Evolutionary conservation across 176 grass and related monocot genomes (phyloP).

Genomic region (Carex parvula): DNA sequence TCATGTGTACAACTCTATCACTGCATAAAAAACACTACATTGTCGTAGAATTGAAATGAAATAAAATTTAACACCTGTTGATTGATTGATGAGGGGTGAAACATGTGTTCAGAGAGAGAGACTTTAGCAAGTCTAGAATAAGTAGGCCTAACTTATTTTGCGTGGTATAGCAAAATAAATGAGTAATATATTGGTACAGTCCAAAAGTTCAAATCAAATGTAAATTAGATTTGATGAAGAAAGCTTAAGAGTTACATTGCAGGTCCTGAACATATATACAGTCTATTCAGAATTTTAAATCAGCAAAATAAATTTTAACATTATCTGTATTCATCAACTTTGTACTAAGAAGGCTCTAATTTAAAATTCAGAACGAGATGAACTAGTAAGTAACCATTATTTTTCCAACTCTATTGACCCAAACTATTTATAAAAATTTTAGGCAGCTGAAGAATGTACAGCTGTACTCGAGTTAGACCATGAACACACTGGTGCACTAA

Average conservation of each 20-base stretch:
- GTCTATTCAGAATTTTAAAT: not conserved
- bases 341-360: not conserved
- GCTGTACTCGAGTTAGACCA: conserved; percentile 93
- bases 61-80: not conserved
- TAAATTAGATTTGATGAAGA: not conserved
- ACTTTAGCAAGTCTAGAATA: not conserved
- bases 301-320: not conserved
- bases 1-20: not conserved
- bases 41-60: not conserved
- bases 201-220: not conserved
- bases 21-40: not conserved
- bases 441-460: conserved; percentile 96
- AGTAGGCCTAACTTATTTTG: not conserved
- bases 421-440: not conserved
- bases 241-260: not conserved
- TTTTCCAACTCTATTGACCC: not conserved
- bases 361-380: not conserved
- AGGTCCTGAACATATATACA: not conserved
- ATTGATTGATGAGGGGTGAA: not conserved
- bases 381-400: not conserved
- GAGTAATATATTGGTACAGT: not conserved
- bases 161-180: not conserved
- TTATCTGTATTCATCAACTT: not conserved
- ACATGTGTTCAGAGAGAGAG: not conserved
- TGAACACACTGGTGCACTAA: conserved; percentile 78